These are phyloP conservation scores for Pythium apleroticum DNA, from an alignment of 352 stramenopile genomes.

Conservation along the genomic window DNA sequence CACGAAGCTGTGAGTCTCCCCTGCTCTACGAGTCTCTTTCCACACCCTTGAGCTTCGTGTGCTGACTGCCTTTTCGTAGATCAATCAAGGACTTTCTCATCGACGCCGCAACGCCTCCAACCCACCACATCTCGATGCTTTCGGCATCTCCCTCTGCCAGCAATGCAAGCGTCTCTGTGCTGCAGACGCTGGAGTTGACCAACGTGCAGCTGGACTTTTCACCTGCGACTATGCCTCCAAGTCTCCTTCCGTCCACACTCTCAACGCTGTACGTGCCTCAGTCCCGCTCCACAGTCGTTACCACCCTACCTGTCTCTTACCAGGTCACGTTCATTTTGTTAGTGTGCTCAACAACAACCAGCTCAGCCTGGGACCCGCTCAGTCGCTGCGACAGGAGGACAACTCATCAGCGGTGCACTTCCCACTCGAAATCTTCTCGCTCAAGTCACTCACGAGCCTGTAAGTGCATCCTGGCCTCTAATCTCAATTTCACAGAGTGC, in stretches of 20 bases:
- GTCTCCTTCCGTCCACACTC: conserved; percentile 13
- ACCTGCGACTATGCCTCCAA: neutral
- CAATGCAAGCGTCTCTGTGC: conserved; percentile 1
- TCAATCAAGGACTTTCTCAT: conserved; percentile 25
- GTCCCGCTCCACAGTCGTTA: no score
- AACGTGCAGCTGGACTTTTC: conserved; percentile 17
- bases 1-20: conserved; percentile 22
- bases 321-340: neutral
- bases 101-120: neutral
- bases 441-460: conserved; percentile 15
- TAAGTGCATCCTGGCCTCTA: neutral
- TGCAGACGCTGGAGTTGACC: conserved; percentile 20
- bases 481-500: neutral
- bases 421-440: conserved; percentile 19
- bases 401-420: conserved; percentile 5
- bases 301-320: no score
- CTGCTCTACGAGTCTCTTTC: neutral
- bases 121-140: conserved; percentile 19
- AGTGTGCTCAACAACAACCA: conserved; percentile 28
- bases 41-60: neutral
- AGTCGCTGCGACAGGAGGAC: conserved; percentile 13
- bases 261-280: conserved; percentile 17
- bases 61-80: neutral
- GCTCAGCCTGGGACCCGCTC: neutral
- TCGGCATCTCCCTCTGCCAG: neutral